Evolutionary conservation across 2,329 filamentous ascomycete genomes (phyloP), one percentile per base, ranked within the genome.

Genomic region (Capronia coronata): DNA sequence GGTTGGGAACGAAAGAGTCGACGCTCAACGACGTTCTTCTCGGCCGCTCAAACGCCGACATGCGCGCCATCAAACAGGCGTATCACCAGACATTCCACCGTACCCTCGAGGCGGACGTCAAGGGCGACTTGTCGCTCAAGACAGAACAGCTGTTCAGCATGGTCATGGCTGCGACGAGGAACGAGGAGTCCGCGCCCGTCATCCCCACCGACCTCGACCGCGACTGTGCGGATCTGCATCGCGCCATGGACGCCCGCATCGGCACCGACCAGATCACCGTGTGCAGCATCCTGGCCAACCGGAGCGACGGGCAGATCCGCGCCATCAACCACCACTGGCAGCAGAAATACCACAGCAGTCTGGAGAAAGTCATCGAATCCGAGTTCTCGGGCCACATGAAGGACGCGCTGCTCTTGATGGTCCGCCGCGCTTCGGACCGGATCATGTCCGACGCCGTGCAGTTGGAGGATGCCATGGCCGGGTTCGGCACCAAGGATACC

Each of bases 351-450:
- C 78, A 82, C 16, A 77, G 77, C 32, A 72, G 79, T 10, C 74
- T 97, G 1, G 82, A 87, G 56, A 77, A 80, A 27, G 82, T 88
- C 43, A 81, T 97, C 60, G 80, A 81, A 55, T 85, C 79, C 71
- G 82, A 93, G 62, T 96, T 96, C 68, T 86, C 83, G 0, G 91
- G 91, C 0, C 91, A 97, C 65, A 96, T 97, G 89, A 76, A 90
- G 65, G 79, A 87, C 13, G 88, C 88, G 0, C 76, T 97, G 1
- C 70, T 93, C 21, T 82, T 82, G 64, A 88, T 95, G 66, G 72
- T 96, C n/a, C 77, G 78, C 9, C 75, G 83, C 10, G 91, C 86
- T 2, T 72, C 79, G 4, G 88, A 96, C 68, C 87, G 84, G 58
- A 87, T 87, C 51, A 84, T 87, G 75, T 83, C 88, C 57, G 90